Evolutionary conservation across 306 rosid species (phyloP), one percentile per base, ranked within the genome.

Genomic region (Carpinus fangiana): DNA sequence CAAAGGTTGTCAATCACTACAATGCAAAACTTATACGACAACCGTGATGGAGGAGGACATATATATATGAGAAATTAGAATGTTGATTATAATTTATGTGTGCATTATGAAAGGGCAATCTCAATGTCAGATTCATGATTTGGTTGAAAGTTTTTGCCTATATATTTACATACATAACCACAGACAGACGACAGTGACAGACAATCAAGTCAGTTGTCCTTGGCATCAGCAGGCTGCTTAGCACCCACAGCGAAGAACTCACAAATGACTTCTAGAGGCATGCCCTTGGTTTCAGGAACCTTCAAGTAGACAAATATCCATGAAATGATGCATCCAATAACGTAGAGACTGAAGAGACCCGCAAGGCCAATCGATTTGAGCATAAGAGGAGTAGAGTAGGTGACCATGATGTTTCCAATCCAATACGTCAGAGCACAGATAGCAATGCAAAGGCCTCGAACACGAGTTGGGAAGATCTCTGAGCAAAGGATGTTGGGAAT

Each of bases 201-300:
- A 55, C 41, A 8, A 54, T 20, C 65, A 80, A 18, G 1, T 77
- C 85, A 88, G 67, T 56, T 65, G 83, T 82, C 83, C 1, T 82
- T 72, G 54, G 83, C 87, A 73, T 76, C 91, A 60, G 86, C 81
- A 72, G 87, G 84, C 1, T 87, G 88, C 72, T 80, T 91, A 0
- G 88, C 83, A 74, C 89, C 92, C 57, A 86, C 77, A n/a, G 91
- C 90, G 36, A 89, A 89, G 66, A 89, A 90, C 80, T 91, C 97
- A 12, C 84, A 86, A 1, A 91, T 92, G 65, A 92, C 94, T 85
- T 92, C 97, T 26, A 88, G 77, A 77, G 94, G 92, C 97, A 91
- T 91, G 76, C 92, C 97, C 83, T 90, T 91, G 2, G 94, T 90
- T 80, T 91, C 94, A 28, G 97, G 92, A 52, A 88, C 92, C 77